Base-by-base conservation (phyloP, 768 basidiomycete genomes). In the Tricholomella constricta region DNA sequence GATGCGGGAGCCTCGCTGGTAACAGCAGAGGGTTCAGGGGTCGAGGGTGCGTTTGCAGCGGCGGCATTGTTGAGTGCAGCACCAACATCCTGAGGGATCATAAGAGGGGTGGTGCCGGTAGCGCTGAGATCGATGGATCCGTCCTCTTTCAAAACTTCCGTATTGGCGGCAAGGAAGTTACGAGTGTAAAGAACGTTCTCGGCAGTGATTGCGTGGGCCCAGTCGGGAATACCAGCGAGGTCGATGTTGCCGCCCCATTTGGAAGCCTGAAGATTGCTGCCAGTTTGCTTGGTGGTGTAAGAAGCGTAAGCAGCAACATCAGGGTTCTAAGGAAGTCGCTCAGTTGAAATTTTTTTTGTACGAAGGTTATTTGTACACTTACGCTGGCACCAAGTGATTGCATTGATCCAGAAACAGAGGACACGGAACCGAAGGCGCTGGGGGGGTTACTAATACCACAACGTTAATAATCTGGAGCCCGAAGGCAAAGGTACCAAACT, bases 181-280 rank as follows among this genome's bases (percentile, higher is more conserved):
- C 76, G 76, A 44, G 72, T 78, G 69, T 72, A 79, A 48, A 78
- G 57, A 55, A 87, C 78, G 70, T 88, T 88, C 75, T 85, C 78
- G 35, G 78, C 80, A 42, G 78, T 62, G 44, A 60, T 62, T 12
- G 65, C 55, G 51, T 82, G 77, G 5, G 84, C 68, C 84, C 82
- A 85, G 0, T 63, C 64, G 41, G 85, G 84, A 60, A 90, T 69
- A 38, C 55, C 36, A 32, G 70, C 64, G 62, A 89, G 70, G 68
- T 89, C 82, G 34, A 88, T 79, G 77, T 71, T 81, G 49, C 67
- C 65, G 52, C 87, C 88, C 89, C 88, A 89, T 37, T 58, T 69
- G 14, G 78, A 65, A 25, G 82, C 87, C 50, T 42, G 52, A 54
- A 69, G 42, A 64, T 77, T 84, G 67, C 71, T 72, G n/a, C 69